Evolutionary conservation across 2,329 filamentous ascomycete genomes (phyloP), one percentile per base, ranked within the genome.

Genomic region (Monilinia aucupariae): DNA sequence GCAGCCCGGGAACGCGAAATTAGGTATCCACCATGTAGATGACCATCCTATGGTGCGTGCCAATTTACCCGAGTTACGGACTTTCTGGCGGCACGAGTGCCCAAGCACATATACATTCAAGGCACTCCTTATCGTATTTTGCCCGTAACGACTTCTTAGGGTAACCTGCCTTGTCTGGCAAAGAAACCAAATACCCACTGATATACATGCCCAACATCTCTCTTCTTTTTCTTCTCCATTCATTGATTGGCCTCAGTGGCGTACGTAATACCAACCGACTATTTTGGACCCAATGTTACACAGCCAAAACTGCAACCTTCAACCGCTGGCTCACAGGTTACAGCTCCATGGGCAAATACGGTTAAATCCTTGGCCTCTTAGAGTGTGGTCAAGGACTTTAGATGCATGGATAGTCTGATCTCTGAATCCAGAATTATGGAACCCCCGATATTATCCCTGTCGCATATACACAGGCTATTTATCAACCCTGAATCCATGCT

Each of bases 371-470:
- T 49, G n/a, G 50, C n/a, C 45, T n/a, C 20, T 34, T 45, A 22
- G 53, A 5, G n/a, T 15, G 27, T 47, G 30, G 27, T 47, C 54
- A 20, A 56, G 13, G 27, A 25, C 54, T 34, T 47, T 32, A 47
- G 17, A 56, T 47, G 54, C 41, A 56, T 56, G 27, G 27, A 59
- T 59, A 41, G 43, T 34, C 37, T 59, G 32, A 50, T 50, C 22
- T 13, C 17, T 59, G 17, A 32, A 39, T 34, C 56, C 45, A 59
- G 17, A 37, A 59, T n/a, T 59, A 45, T 59, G 56, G 56, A 50
- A 25, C 32, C 45, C 39, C 56, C 45, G 32, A 30, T 30, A 10
- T 27, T 6, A 50, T 59, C 56, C 56, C 37, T 56, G 41, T 6
- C 22, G 12, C 45, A 34, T 34, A 45, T 34, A 34, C 20, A 56